phyloP scores from a whole-genome alignment of 495 filamentous ascomycete genomes.

The Bombardia bombarda region DNA sequence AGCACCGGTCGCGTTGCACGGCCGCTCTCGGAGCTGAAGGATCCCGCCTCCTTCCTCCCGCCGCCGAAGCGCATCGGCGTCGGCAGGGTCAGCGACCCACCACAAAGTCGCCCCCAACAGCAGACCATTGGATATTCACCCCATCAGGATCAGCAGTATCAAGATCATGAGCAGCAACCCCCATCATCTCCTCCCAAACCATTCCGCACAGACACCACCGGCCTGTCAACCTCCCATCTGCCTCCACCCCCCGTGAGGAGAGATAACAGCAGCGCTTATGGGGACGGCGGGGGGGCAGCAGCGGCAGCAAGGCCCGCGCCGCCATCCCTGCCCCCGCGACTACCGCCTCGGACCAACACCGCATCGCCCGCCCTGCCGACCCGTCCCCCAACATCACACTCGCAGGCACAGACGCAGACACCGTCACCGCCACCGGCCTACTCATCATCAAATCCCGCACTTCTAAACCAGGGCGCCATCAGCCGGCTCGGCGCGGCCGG shows the following conservation, averaged over 20 bases:
- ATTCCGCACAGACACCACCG: slow-evolving; percentile 63
- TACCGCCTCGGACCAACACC: slow-evolving; percentile 40
- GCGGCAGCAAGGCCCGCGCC: slow-evolving; percentile 18
- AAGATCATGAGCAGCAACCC: too few species aligned
- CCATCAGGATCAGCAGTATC: too few species aligned
- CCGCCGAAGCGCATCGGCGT: slow-evolving; percentile 57
- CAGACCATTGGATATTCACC: too few species aligned
- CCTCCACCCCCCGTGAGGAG: slow-evolving; percentile 62
- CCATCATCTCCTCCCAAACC: too few species aligned
- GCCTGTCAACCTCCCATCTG: slow-evolving; percentile 56
- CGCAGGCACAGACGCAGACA: too few species aligned
- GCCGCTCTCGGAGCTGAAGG: slow-evolving; percentile 71
- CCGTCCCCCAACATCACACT: background rate
- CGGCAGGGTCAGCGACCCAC: slow-evolving; percentile 3
- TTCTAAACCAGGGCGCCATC: slow-evolving; percentile 61
- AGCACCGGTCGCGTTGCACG: slow-evolving; percentile 41
- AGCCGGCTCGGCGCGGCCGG: slow-evolving; percentile 66
- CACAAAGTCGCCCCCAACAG: slow-evolving; percentile 32
- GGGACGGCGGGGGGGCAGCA: slow-evolving; percentile 12
- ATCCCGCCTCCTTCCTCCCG: slow-evolving; percentile 77
- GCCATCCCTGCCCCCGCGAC: slow-evolving; percentile 27
- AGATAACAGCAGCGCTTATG: slow-evolving; percentile 25
- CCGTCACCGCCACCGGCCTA: too few species aligned
- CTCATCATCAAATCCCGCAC: too few species aligned
- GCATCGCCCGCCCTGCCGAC: slow-evolving; percentile 38